A percentile compares a stretch with the other conserved stretches of the same genome.
Evolutionary conservation across 2,329 filamentous ascomycete genomes (phyloP).

Genomic region (Cladosporium sp.): DNA sequence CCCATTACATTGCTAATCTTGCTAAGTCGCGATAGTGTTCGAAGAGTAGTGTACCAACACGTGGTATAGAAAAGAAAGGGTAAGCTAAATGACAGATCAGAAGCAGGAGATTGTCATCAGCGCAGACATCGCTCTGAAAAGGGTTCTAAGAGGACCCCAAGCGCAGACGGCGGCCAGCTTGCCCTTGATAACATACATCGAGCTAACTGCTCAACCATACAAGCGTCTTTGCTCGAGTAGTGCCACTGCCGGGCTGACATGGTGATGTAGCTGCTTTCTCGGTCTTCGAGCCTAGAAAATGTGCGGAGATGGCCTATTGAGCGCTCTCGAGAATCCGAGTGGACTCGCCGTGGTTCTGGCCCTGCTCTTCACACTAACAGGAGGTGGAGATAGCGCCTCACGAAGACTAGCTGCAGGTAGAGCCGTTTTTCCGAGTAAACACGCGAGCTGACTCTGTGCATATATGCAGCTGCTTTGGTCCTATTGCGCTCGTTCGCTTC

Average conservation of each 20-base stretch:
- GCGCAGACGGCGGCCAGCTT: not conserved
- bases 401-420: too few relatives aligned
- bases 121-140: not conserved
- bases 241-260: not conserved
- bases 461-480: too few relatives aligned
- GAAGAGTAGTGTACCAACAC: too few relatives aligned
- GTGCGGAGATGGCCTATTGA: too few relatives aligned
- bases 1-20: constrained; percentile 16
- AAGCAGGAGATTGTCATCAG: not conserved
- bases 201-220: not conserved
- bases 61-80: not conserved
- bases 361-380: too few relatives aligned
- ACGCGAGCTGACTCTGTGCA: too few relatives aligned
- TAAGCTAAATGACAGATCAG: not conserved
- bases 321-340: too few relatives aligned
- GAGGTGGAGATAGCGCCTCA: too few relatives aligned
- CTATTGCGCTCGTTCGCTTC: too few relatives aligned
- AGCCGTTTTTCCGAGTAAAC: too few relatives aligned
- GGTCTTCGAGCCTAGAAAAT: not conserved
- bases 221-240: not conserved
- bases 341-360: too few relatives aligned
- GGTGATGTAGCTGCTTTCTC: not conserved
- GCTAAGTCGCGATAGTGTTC: not conserved
- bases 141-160: not conserved
- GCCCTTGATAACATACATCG: not conserved